These are phyloP conservation scores for Phascolomyces articulosus DNA, from an alignment of 371 early-diverging fungal genomes.

Conservation along the genomic window DNA sequence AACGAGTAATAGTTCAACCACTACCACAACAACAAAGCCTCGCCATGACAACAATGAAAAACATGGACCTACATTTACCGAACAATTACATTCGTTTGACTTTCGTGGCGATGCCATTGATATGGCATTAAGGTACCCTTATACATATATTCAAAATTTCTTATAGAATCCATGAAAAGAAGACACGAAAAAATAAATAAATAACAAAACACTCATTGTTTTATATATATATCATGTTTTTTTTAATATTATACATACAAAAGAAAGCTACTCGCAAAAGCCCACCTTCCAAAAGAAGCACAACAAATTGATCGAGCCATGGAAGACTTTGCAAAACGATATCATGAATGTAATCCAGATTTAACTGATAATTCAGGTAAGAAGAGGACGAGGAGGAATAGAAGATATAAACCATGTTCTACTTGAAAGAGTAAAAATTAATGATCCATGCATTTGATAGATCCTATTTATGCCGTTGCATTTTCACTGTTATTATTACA, in stretches of 20 bases:
- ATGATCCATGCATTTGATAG: slow-evolving; percentile 26
- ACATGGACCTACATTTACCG: slow-evolving; percentile 19
- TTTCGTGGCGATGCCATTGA: slow-evolving; percentile 74
- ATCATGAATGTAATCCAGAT: slow-evolving; percentile 74
- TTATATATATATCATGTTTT: no score
- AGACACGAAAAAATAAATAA: background rate
- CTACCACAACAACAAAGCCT: background rate
- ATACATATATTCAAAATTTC: background rate
- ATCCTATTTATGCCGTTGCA: slow-evolving; percentile 79
- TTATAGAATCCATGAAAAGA: background rate
- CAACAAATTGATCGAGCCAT: slow-evolving; percentile 93
- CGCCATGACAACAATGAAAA: background rate
- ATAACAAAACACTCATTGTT: no score
- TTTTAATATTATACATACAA: background rate
- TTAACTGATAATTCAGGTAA: slow-evolving; percentile 67
- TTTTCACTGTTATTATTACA: slow-evolving; percentile 89
- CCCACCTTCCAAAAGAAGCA: slow-evolving; percentile 85
- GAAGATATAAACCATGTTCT: no score
- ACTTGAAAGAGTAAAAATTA: no score
- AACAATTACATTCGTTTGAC: slow-evolving; percentile 64
- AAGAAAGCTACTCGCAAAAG: slow-evolving; percentile 75
- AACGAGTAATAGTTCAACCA: background rate
- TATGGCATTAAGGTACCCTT: slow-evolving; percentile 63
- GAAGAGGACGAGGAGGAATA: no score
- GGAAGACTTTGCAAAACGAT: slow-evolving; percentile 80